Evolutionary conservation across 441 rosid species (phyloP).

Genomic region (Gossypium lobatum): DNA sequence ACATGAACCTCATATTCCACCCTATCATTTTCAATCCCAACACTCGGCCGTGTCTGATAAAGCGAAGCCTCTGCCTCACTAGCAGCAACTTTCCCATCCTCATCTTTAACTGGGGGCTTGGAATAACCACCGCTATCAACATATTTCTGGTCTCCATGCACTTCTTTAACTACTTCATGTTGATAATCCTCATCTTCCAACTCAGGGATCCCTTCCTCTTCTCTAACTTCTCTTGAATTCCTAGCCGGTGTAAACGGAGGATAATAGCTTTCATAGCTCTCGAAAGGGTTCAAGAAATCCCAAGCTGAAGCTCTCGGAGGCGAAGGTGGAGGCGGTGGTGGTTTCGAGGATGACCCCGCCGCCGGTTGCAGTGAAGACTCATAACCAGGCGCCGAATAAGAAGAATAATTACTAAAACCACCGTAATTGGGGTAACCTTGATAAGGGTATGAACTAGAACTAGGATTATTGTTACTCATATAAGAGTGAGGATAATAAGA

Average conservation of each 20-base stretch:
- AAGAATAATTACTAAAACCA: conserved; percentile 25
- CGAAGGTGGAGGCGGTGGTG: conserved; percentile 72
- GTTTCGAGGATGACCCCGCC: conserved; percentile 42
- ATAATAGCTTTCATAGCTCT: conserved; percentile 37
- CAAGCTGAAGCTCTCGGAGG: conserved; percentile 63
- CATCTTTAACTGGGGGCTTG: conserved; percentile 17
- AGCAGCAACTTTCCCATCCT: conserved; percentile 29
- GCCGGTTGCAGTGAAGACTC: conserved; percentile 29
- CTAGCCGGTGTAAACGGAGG: conserved; percentile 49
- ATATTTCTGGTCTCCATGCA: conserved; percentile 44
- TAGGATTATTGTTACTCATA: conserved; percentile 16
- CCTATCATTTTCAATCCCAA: conserved; percentile 30
- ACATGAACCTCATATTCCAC: conserved; percentile 47
- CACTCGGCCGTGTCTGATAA: conserved; percentile 60
- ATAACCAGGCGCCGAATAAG: conserved; percentile 23
- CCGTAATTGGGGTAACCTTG: conserved; percentile 28
- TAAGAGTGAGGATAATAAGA: conserved; percentile 30
- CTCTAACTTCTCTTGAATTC: conserved; percentile 76
- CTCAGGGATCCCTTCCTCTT: conserved; percentile 93
- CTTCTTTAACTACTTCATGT: conserved; percentile 72
- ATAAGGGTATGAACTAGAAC: conserved; percentile 22
- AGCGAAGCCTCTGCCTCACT: conserved; percentile 39
- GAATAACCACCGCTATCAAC: conserved; percentile 23
- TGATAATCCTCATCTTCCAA: conserved; percentile 72
- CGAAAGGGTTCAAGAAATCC: conserved; percentile 76